Conservation (phyloP, 1,139 yeast genomes). For the Debaryomyces robertsiae region DNA sequence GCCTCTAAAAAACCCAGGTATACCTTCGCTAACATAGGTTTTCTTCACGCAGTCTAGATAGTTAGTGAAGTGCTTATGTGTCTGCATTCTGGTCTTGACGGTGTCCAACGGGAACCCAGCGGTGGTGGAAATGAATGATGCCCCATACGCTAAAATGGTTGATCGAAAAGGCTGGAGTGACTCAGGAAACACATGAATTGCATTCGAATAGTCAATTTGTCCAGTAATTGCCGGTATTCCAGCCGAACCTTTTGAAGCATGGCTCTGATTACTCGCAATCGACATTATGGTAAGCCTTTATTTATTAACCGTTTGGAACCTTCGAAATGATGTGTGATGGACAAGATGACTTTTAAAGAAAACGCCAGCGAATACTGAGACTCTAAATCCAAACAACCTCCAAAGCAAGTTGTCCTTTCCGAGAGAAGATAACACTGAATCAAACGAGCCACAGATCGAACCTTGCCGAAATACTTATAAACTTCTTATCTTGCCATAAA, state of each 20-base stretch:
- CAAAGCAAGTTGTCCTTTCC: too few relatives aligned
- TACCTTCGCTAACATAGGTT: conserved; percentile 65
- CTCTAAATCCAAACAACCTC: too few relatives aligned
- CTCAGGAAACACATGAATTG: conserved; percentile 53
- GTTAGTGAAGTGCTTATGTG: conserved; percentile 60
- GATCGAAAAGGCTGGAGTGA: conserved; percentile 57
- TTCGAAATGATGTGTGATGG: background rate
- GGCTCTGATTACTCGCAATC: conserved; percentile 12
- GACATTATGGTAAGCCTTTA: background rate
- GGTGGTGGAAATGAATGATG: conserved; percentile 68
- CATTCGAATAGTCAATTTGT: conserved; percentile 35
- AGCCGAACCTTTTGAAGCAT: conserved; percentile 1
- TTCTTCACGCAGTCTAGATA: conserved; percentile 60
- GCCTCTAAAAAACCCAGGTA: conserved; percentile 75
- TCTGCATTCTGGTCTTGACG: conserved; percentile 82
- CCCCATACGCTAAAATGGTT: conserved; percentile 60
- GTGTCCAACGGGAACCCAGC: conserved; percentile 88
- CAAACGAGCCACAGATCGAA: too few relatives aligned
- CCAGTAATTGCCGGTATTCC: conserved; percentile 51
- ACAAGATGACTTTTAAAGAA: background rate
- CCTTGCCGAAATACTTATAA: too few relatives aligned
- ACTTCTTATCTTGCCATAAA: too few relatives aligned
- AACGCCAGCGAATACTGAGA: too few relatives aligned
- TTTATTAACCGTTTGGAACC: background rate
- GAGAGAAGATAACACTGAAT: too few relatives aligned